Evolutionary conservation across 2,329 filamentous ascomycete genomes (phyloP).

Genomic region (Xylaria sp.): DNA sequence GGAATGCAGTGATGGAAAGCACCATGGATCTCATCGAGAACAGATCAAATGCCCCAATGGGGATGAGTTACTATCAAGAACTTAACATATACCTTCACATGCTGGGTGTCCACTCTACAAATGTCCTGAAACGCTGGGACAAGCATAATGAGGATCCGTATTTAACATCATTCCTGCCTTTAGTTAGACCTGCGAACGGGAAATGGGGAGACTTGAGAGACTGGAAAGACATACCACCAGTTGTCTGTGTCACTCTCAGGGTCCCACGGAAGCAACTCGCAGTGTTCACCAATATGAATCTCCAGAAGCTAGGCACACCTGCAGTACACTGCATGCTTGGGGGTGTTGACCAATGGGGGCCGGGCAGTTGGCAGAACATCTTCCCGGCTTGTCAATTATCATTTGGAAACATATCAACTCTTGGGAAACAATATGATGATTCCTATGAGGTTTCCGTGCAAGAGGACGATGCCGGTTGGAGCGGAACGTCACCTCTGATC

Average conservation of each 20-base stretch:
- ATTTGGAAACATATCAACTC: slow-evolving; percentile 46
- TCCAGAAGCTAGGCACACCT: slow-evolving; percentile 11
- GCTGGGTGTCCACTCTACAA: slow-evolving; percentile 39
- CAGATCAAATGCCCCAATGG: slow-evolving; percentile 34
- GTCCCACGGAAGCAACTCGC: slow-evolving; percentile 24
- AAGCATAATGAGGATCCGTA: not conserved
- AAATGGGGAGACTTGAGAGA: slow-evolving; percentile 24
- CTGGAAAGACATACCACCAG: slow-evolving; percentile 27
- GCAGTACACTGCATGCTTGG: slow-evolving; percentile 16
- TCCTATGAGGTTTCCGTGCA: slow-evolving; percentile 42
- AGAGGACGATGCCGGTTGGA: slow-evolving; percentile 47
- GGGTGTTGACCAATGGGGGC: not conserved
- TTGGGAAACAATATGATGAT: slow-evolving; percentile 36
- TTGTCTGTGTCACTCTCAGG: slow-evolving; percentile 31
- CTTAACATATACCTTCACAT: slow-evolving; percentile 41
- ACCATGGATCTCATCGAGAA: slow-evolving; percentile 43
- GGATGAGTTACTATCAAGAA: slow-evolving; percentile 13
- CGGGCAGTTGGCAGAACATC: slow-evolving; percentile 4
- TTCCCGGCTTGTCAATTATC: slow-evolving; percentile 49
- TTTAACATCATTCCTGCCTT: not conserved
- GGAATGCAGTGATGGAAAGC: slow-evolving; percentile 36
- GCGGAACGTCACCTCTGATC: slow-evolving; percentile 46
- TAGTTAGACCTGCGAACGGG: not conserved
- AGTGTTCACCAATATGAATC: slow-evolving; percentile 7
- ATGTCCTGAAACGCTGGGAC: not conserved